Percentiles rank a stretch among this genome's conserved stretches.
Evolutionary conservation across 2,329 filamentous ascomycete genomes (phyloP).

Genomic region (Dothistroma pini): DNA sequence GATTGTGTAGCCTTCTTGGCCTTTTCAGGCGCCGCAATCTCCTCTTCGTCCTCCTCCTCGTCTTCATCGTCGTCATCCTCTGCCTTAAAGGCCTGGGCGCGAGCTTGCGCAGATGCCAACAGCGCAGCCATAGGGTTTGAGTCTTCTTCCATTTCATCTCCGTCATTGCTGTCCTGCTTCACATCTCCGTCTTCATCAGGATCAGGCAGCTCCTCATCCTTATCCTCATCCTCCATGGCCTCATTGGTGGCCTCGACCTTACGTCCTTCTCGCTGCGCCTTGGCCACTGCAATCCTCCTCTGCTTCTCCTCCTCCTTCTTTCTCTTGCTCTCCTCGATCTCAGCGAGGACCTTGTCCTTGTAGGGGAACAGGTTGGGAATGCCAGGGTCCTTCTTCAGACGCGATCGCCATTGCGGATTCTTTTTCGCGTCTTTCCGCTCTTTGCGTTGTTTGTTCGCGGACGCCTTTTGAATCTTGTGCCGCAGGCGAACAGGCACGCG

Average conservation of each 20-base stretch:
- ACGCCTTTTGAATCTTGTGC: constrained; percentile 94
- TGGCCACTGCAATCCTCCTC: constrained; percentile 66
- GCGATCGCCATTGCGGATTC: constrained; percentile 94
- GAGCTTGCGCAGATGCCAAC: constrained; percentile 74
- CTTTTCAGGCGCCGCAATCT: constrained; percentile 15
- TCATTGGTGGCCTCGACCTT: constrained; percentile 48
- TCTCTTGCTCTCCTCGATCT: constrained; percentile 85
- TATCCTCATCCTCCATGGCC: constrained; percentile 45
- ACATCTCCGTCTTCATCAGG: constrained; percentile 36
- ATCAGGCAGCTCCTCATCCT: constrained; percentile 47
- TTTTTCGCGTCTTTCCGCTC: constrained; percentile 84
- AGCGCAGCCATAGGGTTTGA: constrained; percentile 91
- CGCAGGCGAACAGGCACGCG: constrained; percentile 82
- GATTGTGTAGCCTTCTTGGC: constrained; percentile 7
- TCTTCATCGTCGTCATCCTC: constrained; percentile 57
- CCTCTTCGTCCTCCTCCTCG: constrained; percentile 49
- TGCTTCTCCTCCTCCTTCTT: constrained; percentile 76
- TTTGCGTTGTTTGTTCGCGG: constrained; percentile 87
- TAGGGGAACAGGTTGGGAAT: constrained; percentile 97
- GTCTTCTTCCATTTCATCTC: constrained; percentile 57
- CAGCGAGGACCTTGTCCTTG: constrained; percentile 90
- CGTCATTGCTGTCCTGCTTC: constrained; percentile 48
- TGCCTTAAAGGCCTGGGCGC: constrained; percentile 64
- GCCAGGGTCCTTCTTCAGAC: constrained; percentile 94
- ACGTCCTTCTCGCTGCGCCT: constrained; percentile 39